Evolutionary conservation across 1,284 basidiomycete species (phyloP).

Genomic region (Puccinia brachypodii): DNA sequence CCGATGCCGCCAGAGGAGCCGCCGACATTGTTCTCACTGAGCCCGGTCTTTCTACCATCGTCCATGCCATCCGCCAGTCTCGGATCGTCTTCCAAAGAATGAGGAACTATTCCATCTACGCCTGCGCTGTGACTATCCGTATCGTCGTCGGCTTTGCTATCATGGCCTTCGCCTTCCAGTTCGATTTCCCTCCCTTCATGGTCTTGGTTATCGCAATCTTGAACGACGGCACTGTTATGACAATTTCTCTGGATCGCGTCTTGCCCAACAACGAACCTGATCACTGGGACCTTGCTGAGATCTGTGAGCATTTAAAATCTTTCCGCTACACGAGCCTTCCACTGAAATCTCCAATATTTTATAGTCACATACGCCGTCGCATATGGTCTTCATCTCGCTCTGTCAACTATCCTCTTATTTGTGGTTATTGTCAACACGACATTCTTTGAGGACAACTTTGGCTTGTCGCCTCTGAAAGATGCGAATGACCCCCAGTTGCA

Average conservation of each 20-base stretch:
- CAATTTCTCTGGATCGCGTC: slow-evolving; percentile 92
- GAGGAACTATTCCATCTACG: slow-evolving; percentile 83
- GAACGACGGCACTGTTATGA: slow-evolving; percentile 71
- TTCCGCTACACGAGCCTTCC: background rate
- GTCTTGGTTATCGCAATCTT: slow-evolving; percentile 76
- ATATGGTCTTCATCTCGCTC: slow-evolving; percentile 87
- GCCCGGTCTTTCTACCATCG: slow-evolving; percentile 92
- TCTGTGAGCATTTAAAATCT: slow-evolving; percentile 60
- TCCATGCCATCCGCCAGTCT: slow-evolving; percentile 91
- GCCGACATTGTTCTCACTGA: slow-evolving; percentile 93
- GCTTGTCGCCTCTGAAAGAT: slow-evolving; percentile 60
- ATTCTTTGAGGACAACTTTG: slow-evolving; percentile 87
- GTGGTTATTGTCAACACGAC: slow-evolving; percentile 79
- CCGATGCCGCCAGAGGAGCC: slow-evolving; percentile 89
- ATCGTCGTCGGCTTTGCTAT: slow-evolving; percentile 49
- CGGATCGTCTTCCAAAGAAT: slow-evolving; percentile 97
- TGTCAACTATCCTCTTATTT: slow-evolving; percentile 81
- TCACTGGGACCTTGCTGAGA: slow-evolving; percentile 93
- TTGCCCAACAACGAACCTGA: slow-evolving; percentile 81
- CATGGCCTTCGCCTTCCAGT: slow-evolving; percentile 48
- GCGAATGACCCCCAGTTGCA: slow-evolving; percentile 62
- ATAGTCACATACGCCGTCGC: slow-evolving; percentile 80
- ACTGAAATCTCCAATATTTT: background rate
- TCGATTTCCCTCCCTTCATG: slow-evolving; percentile 50
- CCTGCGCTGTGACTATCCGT: slow-evolving; percentile 49